Evolutionary conservation across 2,329 filamentous ascomycete species (phyloP).

Genomic region (Talaromyces amestolkiae): DNA sequence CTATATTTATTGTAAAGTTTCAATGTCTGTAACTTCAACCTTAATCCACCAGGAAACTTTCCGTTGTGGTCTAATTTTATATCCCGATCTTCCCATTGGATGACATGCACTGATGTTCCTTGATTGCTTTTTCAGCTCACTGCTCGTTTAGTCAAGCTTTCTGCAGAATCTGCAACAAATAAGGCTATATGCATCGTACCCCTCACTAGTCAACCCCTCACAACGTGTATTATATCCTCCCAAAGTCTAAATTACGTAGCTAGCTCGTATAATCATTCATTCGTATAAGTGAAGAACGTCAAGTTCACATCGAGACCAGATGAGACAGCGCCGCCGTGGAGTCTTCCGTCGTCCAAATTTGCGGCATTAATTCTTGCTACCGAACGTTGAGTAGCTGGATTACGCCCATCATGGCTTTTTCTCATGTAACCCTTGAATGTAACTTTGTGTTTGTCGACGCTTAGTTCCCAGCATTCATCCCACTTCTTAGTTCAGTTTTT

Average conservation of each 20-base stretch:
- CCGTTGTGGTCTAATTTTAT: not conserved
- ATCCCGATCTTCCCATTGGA: slow-evolving; percentile 3
- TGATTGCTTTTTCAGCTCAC: not conserved
- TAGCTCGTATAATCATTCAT: not conserved
- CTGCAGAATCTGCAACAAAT: not conserved
- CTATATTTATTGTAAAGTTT: not conserved
- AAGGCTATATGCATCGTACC: not conserved
- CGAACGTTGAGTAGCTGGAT: not conserved
- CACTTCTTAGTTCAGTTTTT: not conserved
- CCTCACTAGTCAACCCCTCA: not conserved
- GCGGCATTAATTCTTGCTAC: not conserved
- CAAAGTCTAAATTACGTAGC: not conserved
- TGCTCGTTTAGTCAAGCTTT: not conserved
- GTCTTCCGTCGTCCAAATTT: not conserved
- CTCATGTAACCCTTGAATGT: slow-evolving; percentile 12
- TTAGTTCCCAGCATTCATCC: not conserved
- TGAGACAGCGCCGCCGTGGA: not conserved
- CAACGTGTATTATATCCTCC: not conserved
- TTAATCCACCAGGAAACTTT: not conserved
- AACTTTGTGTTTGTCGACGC: not conserved
- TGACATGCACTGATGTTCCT: not conserved
- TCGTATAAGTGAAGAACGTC: not conserved
- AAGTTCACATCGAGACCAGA: not conserved
- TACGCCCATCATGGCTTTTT: not conserved
- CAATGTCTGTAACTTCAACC: not conserved